Conservation (phyloP, 768 basidiomycete genomes). For the Kwoniella heveanensis region DNA sequence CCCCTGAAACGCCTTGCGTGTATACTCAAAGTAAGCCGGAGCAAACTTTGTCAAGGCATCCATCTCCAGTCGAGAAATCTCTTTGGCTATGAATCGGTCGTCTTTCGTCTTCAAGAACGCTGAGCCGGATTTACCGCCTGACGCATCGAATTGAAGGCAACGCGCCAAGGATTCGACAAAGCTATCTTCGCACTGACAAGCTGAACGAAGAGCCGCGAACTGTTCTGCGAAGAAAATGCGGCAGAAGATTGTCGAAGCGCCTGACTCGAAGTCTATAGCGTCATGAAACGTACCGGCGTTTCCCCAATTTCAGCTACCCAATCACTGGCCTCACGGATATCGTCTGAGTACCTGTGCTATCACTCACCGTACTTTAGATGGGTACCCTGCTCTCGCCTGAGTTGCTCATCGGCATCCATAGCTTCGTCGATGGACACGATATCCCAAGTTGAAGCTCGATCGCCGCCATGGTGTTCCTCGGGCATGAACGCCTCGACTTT, state of each 20-base stretch:
- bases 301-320: constrained; percentile 12
- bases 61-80: constrained; percentile 83
- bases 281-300: background rate
- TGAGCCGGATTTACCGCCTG: constrained; percentile 94
- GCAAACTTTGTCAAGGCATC: constrained; percentile 96
- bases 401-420: constrained; percentile 47
- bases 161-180: constrained; percentile 91
- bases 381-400: constrained; percentile 43
- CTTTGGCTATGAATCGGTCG: constrained; percentile 98
- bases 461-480: constrained; percentile 75
- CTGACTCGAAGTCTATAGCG: constrained; percentile 78
- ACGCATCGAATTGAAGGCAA: constrained; percentile 94
- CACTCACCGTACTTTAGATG: constrained; percentile 56
- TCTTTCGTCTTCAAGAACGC: constrained; percentile 96
- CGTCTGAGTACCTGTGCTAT: no score
- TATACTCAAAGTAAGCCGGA: constrained; percentile 96
- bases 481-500: constrained; percentile 88
- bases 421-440: constrained; percentile 77
- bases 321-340: constrained; percentile 52
- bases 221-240: constrained; percentile 95
- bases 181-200: constrained; percentile 90
- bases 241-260: constrained; percentile 85
- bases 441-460: constrained; percentile 88
- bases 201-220: constrained; percentile 88
- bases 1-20: constrained; percentile 86